phyloP scores from a whole-genome alignment of 2,329 filamentous ascomycete genomes.

The Hypoxylon sp. region DNA sequence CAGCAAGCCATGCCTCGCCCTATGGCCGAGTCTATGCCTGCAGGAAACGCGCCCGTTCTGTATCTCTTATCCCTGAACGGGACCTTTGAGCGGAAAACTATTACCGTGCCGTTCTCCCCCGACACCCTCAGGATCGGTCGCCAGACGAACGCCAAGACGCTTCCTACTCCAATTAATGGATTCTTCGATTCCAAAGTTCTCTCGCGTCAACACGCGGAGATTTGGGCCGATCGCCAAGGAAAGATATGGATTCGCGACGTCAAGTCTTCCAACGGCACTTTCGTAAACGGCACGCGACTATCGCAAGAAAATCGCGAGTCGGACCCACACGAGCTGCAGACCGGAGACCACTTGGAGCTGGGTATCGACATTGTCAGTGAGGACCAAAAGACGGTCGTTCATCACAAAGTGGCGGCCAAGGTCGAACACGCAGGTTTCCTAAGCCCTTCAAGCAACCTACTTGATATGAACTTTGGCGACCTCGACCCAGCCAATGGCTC shows the following conservation, averaged over 20 bases:
- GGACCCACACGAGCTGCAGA: constrained; percentile 90
- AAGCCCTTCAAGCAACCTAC: constrained; percentile 74
- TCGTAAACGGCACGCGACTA: constrained; percentile 90
- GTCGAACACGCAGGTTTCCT: constrained; percentile 94
- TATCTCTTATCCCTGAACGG: constrained; percentile 91
- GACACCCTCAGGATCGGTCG: constrained; percentile 94
- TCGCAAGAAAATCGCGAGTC: constrained; percentile 96
- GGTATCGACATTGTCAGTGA: constrained; percentile 99
- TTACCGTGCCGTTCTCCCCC: constrained; percentile 90
- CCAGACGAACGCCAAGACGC: constrained; percentile 96
- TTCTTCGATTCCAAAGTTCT: constrained; percentile 99
- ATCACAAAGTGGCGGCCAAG: constrained; percentile 97
- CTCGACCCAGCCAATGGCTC: constrained; percentile 81
- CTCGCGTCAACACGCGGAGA: constrained; percentile 93
- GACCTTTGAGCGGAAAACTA: constrained; percentile 97
- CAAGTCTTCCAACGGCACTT: constrained; percentile 98
- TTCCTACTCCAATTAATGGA: constrained; percentile 88
- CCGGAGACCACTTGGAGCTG: constrained; percentile 89
- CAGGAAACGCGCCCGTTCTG: constrained; percentile 77
- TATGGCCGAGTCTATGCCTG: constrained; percentile 66
- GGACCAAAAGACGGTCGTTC: constrained; percentile 97
- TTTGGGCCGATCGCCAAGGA: constrained; percentile 83
- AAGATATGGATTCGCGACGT: constrained; percentile 97
- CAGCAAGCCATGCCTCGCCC: constrained; percentile 68
- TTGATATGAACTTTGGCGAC: constrained; percentile 93